Conservation (phyloP, 2,329 filamentous ascomycete species). For the Cercospora zeae-maydis region DNA sequence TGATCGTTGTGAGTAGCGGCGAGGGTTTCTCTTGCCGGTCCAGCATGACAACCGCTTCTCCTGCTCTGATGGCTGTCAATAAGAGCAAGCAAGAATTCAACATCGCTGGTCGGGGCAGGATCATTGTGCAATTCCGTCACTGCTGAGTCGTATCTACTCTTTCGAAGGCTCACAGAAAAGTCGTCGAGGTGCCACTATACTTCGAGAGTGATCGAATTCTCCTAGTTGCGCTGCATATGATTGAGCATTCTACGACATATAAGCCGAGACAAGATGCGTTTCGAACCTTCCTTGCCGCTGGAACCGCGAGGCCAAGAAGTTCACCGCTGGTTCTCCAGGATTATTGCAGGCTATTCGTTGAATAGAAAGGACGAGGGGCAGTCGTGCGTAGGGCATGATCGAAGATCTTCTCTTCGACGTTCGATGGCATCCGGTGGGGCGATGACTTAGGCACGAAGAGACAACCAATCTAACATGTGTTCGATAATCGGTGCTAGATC, state of each 20-base stretch:
- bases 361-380: neutral
- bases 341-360: neutral
- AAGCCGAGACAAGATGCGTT: neutral
- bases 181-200: neutral
- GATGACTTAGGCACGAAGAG: neutral
- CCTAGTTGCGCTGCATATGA: too few species aligned
- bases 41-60: neutral
- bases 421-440: neutral
- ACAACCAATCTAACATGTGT: neutral
- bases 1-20: slow-evolving; percentile 16
- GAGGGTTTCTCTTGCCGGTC: neutral
- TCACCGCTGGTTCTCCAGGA: neutral
- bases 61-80: neutral
- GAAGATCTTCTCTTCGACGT: neutral
- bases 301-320: neutral
- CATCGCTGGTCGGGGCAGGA: neutral
- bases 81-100: neutral
- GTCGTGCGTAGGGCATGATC: neutral
- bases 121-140: neutral
- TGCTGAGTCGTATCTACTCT: neutral
- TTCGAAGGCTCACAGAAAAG: neutral
- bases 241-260: neutral
- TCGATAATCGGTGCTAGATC: neutral
- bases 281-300: neutral
- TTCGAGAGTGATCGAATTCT: neutral